Evolutionary conservation across 2,329 filamentous ascomycete genomes (phyloP).

Genomic region (Leptographium radiaticola): DNA sequence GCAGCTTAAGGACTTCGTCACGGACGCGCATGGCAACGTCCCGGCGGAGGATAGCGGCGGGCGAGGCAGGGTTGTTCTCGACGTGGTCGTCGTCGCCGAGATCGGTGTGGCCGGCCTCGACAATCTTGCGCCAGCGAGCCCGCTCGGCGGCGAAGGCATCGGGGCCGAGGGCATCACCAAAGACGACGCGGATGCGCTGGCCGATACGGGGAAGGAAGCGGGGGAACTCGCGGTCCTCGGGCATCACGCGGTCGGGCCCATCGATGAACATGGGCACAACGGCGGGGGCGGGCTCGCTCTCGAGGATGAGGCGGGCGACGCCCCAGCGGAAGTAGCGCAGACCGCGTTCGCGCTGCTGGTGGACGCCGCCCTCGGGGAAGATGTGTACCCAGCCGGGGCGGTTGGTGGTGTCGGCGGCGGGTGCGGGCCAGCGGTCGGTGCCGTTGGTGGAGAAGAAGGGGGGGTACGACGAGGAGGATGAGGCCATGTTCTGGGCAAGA

Average conservation of each 20-base stretch:
- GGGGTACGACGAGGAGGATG: conserved; percentile 15
- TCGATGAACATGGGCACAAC: conserved; percentile 92
- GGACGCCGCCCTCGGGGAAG: conserved; percentile 89
- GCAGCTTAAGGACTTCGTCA: conserved; percentile 66
- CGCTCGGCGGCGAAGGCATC: conserved; percentile 71
- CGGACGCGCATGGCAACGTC: conserved; percentile 71
- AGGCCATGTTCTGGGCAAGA: not conserved
- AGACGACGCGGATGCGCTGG: conserved; percentile 57
- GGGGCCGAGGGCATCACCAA: conserved; percentile 65
- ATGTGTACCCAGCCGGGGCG: conserved; percentile 82
- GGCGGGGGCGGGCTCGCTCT: conserved; percentile 70
- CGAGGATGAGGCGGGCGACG: conserved; percentile 77
- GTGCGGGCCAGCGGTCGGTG: conserved; percentile 52
- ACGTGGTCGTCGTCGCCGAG: conserved; percentile 20
- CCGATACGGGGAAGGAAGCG: conserved; percentile 66
- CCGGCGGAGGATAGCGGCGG: conserved; percentile 39
- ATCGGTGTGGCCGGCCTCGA: conserved; percentile 32
- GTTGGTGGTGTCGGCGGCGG: conserved; percentile 56
- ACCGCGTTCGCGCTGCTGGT: conserved; percentile 65
- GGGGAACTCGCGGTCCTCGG: conserved; percentile 67
- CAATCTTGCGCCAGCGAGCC: conserved; percentile 57
- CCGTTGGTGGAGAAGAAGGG: conserved; percentile 58
- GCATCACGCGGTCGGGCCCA: conserved; percentile 78
- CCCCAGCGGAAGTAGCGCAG: conserved; percentile 99
- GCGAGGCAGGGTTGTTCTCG: not conserved